Percentiles rank a stretch among this genome's conserved stretches.
Conservation (phyloP, 116 monocot genomes). For the Posidonia oceanica region DNA sequence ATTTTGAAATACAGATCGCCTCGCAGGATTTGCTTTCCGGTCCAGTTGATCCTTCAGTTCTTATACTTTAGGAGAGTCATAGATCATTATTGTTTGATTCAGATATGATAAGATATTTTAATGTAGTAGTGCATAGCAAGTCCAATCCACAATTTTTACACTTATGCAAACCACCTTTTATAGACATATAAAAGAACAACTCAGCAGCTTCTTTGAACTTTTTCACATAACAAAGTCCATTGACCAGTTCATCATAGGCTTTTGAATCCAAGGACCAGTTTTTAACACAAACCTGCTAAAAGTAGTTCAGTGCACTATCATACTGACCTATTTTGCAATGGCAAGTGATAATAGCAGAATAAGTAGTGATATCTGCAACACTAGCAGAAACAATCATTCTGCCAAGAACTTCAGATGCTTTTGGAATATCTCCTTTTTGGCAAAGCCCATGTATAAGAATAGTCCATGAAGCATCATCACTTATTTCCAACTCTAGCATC, state of each 20-base stretch:
- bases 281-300: constrained; percentile 15
- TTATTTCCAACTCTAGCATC: constrained; percentile 19
- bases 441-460: constrained; percentile 34
- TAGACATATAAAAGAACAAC: constrained; percentile 26
- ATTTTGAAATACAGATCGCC: no score
- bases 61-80: no score
- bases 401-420: constrained; percentile 40
- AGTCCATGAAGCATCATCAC: constrained; percentile 38
- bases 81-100: no score
- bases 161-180: constrained; percentile 21
- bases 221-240: constrained; percentile 35
- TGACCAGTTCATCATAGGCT: constrained; percentile 33
- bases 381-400: constrained; percentile 48
- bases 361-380: constrained; percentile 26
- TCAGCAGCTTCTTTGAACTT: constrained; percentile 41
- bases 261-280: constrained; percentile 33
- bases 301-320: constrained; percentile 28
- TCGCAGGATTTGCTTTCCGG: no score
- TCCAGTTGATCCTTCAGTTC: no score
- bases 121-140: no score
- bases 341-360: constrained; percentile 37
- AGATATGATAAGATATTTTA: no score
- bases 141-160: no score
- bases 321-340: constrained; percentile 19
- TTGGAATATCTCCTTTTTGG: constrained; percentile 19